phyloP scores from a whole-genome alignment of 805 yeast genomes.

The Candida ascalaphidarum region DNA sequence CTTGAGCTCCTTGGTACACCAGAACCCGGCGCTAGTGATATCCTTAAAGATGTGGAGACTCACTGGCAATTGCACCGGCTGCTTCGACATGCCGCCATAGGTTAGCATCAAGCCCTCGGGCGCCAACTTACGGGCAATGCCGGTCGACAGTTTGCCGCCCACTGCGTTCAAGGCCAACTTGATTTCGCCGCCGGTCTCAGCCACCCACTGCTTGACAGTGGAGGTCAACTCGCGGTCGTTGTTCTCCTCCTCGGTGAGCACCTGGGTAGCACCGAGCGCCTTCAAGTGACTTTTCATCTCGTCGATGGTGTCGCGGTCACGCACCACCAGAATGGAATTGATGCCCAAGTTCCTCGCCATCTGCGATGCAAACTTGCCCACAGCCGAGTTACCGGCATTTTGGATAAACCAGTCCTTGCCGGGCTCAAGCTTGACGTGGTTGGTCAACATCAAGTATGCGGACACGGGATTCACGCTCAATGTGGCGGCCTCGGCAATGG shows the following conservation, averaged over 20 bases:
- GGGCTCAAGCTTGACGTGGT: slow-evolving; percentile 49
- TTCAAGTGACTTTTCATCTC: slow-evolving; percentile 44
- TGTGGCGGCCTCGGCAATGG: slow-evolving; percentile 68
- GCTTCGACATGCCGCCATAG: slow-evolving; percentile 96
- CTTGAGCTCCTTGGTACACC: slow-evolving; percentile 63
- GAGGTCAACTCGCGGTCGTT: slow-evolving; percentile 58
- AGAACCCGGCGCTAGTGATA: slow-evolving; percentile 78
- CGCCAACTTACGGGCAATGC: slow-evolving; percentile 74
- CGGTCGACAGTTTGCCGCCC: slow-evolving; percentile 82
- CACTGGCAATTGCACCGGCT: slow-evolving; percentile 89
- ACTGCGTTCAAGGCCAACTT: slow-evolving; percentile 85
- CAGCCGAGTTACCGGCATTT: slow-evolving; percentile 95
- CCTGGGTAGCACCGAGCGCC: slow-evolving; percentile 71
- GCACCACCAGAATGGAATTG: slow-evolving; percentile 79
- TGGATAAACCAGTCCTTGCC: slow-evolving; percentile 87
- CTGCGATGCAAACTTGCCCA: slow-evolving; percentile 87
- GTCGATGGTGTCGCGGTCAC: slow-evolving; percentile 78
- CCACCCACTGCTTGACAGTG: slow-evolving; percentile 46
- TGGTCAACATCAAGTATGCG: slow-evolving; percentile 80
- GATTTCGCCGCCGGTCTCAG: slow-evolving; percentile 42
- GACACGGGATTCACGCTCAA: slow-evolving; percentile 88
- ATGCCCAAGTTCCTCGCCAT: slow-evolving; percentile 70
- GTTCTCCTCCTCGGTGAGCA: slow-evolving; percentile 83
- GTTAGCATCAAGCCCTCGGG: slow-evolving; percentile 73
- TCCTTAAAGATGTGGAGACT: slow-evolving; percentile 86